Evolutionary conservation across 495 filamentous ascomycete species (phyloP).

Genomic region (Polyplosphaeria fusca): DNA sequence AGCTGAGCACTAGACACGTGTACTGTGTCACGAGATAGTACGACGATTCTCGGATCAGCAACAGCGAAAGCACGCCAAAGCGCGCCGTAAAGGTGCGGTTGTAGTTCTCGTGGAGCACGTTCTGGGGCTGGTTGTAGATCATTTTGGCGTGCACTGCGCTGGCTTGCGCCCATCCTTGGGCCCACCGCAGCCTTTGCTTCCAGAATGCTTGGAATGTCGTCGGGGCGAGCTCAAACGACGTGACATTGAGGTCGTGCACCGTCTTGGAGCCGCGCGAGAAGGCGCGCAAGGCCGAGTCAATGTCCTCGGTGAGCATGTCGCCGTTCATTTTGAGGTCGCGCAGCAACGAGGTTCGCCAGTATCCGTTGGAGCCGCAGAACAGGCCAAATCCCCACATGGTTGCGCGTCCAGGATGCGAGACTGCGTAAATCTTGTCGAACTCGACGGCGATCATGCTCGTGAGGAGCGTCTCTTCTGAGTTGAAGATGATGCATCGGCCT

Average conservation of each 20-base stretch:
- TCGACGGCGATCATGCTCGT: conserved; percentile 44
- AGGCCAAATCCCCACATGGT: conserved; percentile 43
- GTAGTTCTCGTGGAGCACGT: conserved; percentile 22
- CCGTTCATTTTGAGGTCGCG: conserved; percentile 44
- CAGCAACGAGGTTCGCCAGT: conserved; percentile 41
- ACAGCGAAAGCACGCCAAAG: conserved; percentile 38
- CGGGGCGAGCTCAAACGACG: conserved; percentile 41
- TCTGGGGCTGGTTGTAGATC: conserved; percentile 31
- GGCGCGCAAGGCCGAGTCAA: conserved; percentile 44
- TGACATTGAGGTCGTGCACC: conserved; percentile 41
- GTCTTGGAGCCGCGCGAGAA: conserved; percentile 36
- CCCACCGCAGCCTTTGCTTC: conserved; percentile 43
- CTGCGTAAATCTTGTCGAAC: conserved; percentile 48
- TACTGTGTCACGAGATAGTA: conserved; percentile 43
- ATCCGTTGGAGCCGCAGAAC: conserved; percentile 45
- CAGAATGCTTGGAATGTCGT: conserved; percentile 39
- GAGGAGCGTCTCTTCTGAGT: conserved; percentile 37
- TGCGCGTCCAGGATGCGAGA: conserved; percentile 44
- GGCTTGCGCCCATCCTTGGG: conserved; percentile 43
- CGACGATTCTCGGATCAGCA: conserved; percentile 39
- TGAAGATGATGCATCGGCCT: conserved; percentile 45
- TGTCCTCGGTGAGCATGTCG: conserved; percentile 45
- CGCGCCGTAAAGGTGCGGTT: conserved; percentile 29
- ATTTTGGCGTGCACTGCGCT: conserved; percentile 36
- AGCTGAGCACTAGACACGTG: conserved; percentile 36